phyloP scores from a whole-genome alignment of 768 basidiomycete genomes.

The Agrocybe praecox region DNA sequence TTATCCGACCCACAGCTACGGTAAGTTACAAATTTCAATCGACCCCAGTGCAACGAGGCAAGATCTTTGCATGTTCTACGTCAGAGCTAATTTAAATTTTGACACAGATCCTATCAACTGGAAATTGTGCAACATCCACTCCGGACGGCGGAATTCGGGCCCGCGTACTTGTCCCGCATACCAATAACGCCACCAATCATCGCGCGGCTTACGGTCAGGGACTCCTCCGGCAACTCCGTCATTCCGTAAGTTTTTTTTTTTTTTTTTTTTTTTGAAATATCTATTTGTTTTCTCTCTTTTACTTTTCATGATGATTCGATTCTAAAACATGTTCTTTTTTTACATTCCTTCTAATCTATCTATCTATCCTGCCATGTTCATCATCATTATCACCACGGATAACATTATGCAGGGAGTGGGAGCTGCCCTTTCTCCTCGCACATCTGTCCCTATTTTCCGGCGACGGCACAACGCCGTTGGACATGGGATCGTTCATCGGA shows the following conservation, averaged over 20 bases:
- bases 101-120: slow-evolving; percentile 68
- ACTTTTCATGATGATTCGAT: neutral
- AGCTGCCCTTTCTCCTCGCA: slow-evolving; percentile 86
- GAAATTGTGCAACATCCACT: slow-evolving; percentile 86
- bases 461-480: slow-evolving; percentile 64
- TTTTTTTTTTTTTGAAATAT: slow-evolving; percentile 29
- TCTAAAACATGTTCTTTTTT: neutral
- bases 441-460: slow-evolving; percentile 76
- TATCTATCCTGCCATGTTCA: no score
- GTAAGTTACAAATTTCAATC: slow-evolving; percentile 31
- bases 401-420: slow-evolving; percentile 61
- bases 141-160: slow-evolving; percentile 81
- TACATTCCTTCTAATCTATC: slow-evolving; percentile 3
- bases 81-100: neutral
- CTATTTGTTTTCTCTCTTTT: slow-evolving; percentile 1
- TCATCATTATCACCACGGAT: no score
- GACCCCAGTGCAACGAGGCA: neutral
- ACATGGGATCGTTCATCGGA: slow-evolving; percentile 63
- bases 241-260: slow-evolving; percentile 68
- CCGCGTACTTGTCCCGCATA: slow-evolving; percentile 72
- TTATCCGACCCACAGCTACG: slow-evolving; percentile 55
- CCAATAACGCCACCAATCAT: slow-evolving; percentile 86
- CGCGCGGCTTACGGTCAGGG: slow-evolving; percentile 75
- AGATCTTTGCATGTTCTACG: neutral
- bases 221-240: slow-evolving; percentile 68